A percentile compares a stretch with the other conserved stretches of the same genome.
These are phyloP conservation scores for Neurospora sp. DNA, from an alignment of 2,329 filamentous ascomycete species.

Conservation along the genomic window DNA sequence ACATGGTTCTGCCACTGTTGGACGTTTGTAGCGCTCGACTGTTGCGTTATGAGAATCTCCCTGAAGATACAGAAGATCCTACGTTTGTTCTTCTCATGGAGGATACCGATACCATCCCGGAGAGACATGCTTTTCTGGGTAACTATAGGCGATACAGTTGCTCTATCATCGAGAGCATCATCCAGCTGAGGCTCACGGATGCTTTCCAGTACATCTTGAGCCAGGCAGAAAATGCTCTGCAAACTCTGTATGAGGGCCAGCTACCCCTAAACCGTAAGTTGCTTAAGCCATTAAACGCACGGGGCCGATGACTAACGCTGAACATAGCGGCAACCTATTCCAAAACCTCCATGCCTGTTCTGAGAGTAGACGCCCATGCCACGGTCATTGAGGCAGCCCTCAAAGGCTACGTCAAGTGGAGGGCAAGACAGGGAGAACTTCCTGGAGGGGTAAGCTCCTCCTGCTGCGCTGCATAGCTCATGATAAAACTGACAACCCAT, in stretches of 20 bases:
- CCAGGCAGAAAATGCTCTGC: slow-evolving; percentile 64
- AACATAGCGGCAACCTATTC: slow-evolving; percentile 45
- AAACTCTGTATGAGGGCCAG: slow-evolving; percentile 63
- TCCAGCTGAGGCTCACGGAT: slow-evolving; percentile 70
- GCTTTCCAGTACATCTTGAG: slow-evolving; percentile 81
- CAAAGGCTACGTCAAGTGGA: slow-evolving; percentile 83
- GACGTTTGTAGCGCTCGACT: slow-evolving; percentile 76
- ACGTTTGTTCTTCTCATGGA: slow-evolving; percentile 78
- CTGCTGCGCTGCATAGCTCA: neutral
- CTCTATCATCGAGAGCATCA: slow-evolving; percentile 78
- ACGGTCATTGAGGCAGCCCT: slow-evolving; percentile 81
- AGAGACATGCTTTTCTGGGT: slow-evolving; percentile 87
- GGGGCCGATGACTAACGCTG: neutral
- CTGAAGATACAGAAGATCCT: slow-evolving; percentile 70
- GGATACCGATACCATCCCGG: slow-evolving; percentile 89
- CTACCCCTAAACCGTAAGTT: slow-evolving; percentile 55
- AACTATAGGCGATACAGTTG: slow-evolving; percentile 91
- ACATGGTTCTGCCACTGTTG: slow-evolving; percentile 65
- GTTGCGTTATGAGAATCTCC: slow-evolving; percentile 78
- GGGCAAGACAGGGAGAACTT: slow-evolving; percentile 18
- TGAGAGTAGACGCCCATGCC: slow-evolving; percentile 81
- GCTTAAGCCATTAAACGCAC: neutral
- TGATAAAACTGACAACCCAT: neutral
- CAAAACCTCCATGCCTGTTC: slow-evolving; percentile 60
- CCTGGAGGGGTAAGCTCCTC: slow-evolving; percentile 19